A percentile compares a stretch with the other conserved stretches of the same genome.
These are phyloP conservation scores for Echria macrotheca DNA, from an alignment of 495 filamentous ascomycete species.

Conservation along the genomic window DNA sequence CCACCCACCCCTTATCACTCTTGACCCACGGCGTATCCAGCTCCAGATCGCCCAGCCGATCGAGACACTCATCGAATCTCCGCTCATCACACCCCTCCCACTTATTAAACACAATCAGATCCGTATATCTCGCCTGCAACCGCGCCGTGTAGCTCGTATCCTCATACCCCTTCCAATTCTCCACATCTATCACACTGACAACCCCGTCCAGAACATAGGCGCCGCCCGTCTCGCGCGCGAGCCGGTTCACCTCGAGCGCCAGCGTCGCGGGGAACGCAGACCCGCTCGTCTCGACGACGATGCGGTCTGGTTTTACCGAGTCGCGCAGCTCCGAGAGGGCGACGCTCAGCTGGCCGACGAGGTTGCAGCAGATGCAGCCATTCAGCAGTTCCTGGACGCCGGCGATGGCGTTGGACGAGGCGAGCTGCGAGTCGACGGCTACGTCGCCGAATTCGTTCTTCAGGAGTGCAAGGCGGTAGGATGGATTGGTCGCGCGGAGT, in stretches of 20 bases:
- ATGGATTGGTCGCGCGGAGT: constrained; percentile 56
- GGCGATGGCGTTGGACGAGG: constrained; percentile 71
- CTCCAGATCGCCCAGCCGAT: constrained; percentile 81
- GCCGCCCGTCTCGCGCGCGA: constrained; percentile 56
- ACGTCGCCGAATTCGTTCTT: constrained; percentile 99
- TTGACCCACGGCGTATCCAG: constrained; percentile 75
- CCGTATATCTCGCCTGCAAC: constrained; percentile 82
- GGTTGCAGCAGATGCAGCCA: constrained; percentile 97
- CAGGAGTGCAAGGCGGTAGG: constrained; percentile 83
- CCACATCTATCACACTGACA: constrained; percentile 87
- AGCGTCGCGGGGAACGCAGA: constrained; percentile 84
- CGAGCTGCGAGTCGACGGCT: constrained; percentile 86
- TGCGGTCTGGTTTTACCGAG: constrained; percentile 63
- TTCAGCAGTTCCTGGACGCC: constrained; percentile 88
- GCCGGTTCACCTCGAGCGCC: constrained; percentile 87
- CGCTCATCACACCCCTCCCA: constrained; percentile 74
- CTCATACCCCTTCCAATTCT: constrained; percentile 95
- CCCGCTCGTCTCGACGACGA: constrained; percentile 89
- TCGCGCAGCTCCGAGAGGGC: constrained; percentile 67
- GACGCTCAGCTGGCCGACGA: constrained; percentile 80
- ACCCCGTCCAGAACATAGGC: constrained; percentile 81
- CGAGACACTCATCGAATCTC: constrained; percentile 72
- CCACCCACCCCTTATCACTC: constrained; percentile 69
- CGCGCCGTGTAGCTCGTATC: constrained; percentile 86
- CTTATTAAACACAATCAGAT: constrained; percentile 92